A percentile compares a stretch with the other conserved stretches of the same genome.
These are phyloP conservation scores for Ploettnerulaceae sp. DNA, from an alignment of 2,329 filamentous ascomycete genomes.

Conservation along the genomic window DNA sequence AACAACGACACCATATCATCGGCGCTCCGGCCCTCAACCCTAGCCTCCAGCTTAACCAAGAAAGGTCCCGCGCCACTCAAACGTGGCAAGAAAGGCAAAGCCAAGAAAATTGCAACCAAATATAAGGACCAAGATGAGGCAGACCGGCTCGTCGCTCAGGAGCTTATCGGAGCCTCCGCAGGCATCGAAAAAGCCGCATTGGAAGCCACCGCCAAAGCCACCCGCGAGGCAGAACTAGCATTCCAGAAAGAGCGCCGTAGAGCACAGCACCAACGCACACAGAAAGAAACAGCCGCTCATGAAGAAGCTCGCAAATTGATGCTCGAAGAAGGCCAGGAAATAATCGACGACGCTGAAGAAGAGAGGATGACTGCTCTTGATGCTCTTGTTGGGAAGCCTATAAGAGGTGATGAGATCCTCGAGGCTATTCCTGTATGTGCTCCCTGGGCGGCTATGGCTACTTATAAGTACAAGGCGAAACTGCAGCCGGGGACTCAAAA, in stretches of 20 bases:
- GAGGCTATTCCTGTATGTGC: conserved; percentile 61
- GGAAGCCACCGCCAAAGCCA: conserved; percentile 61
- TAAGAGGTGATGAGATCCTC: conserved; percentile 77
- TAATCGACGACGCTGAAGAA: conserved; percentile 52
- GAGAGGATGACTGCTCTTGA: conserved; percentile 56
- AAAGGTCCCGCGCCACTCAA: conserved; percentile 45
- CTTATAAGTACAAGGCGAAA: conserved; percentile 92
- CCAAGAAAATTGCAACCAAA: conserved; percentile 81
- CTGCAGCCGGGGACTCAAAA: conserved; percentile 85
- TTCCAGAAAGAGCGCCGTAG: conserved; percentile 70
- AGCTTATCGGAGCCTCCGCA: conserved; percentile 73
- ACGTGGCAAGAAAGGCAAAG: conserved; percentile 75
- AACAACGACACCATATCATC: conserved; percentile 14
- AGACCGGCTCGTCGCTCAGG: conserved; percentile 77
- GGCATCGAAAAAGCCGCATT: conserved; percentile 64
- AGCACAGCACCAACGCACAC: conserved; percentile 73
- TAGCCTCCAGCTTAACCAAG: conserved; percentile 29
- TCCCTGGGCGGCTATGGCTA: conserved; percentile 57
- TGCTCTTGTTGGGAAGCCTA: conserved; percentile 69
- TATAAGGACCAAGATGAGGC: conserved; percentile 95
- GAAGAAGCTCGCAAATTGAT: conserved; percentile 63
- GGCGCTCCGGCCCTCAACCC: conserved; percentile 17
- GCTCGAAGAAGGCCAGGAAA: conserved; percentile 55
- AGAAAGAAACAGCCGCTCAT: conserved; percentile 69
- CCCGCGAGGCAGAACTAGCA: conserved; percentile 66